Evolutionary conservation across 1,284 basidiomycete genomes (phyloP), one percentile per base, ranked within the genome.

Genomic region (Cutaneotrichosporon sp.): DNA sequence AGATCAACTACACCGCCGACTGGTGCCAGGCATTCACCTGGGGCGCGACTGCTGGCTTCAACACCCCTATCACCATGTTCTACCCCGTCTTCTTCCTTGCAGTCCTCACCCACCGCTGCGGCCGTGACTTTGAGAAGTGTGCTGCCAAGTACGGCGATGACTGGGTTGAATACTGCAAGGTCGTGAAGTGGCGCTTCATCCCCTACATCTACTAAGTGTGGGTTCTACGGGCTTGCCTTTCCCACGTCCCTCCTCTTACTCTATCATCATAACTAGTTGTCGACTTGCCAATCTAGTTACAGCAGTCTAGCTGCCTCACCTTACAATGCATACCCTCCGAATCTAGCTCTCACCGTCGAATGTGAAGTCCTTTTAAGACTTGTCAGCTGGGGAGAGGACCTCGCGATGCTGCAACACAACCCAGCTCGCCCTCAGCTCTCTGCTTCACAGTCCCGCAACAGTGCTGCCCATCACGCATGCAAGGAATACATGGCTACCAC

Each of bases 111-210:
- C 92, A 96, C 69, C 84, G 92, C 41, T 88, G 86, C 65, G 82
- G 85, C 5, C 83, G 92, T 51, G 92, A 97, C 79, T 93, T 96
- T 73, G 91, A 92, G 72, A 81, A 90, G 80, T 97, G 93, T 75
- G 84, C 85, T 4, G 72, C 83, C 63, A 98, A 98, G 79, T 98
- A 97, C 67, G 90, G 90, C 38, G 89, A 94, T 65, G 92, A 94
- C 71, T 97, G 92, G 92, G 87, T 87, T 19, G 81, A 82, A 57
- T 94, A 93, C 75, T 92, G 90, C 75, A 64, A 60, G 64, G 65
- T 89, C 56, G 91, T 94, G 65, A 86, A 83, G 71, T 94, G 84
- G 77, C 90, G 87, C 73, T 96, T 92, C 70, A 89, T 96, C 56
- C 90, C 90, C 14, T 74, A 73, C 44, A 67, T 80, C 51, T 79